Percentiles rank a stretch among this genome's conserved stretches.
These are phyloP conservation scores for Phragmites australis DNA, from an alignment of 176 grass and related monocot genomes.

Conservation along the genomic window DNA sequence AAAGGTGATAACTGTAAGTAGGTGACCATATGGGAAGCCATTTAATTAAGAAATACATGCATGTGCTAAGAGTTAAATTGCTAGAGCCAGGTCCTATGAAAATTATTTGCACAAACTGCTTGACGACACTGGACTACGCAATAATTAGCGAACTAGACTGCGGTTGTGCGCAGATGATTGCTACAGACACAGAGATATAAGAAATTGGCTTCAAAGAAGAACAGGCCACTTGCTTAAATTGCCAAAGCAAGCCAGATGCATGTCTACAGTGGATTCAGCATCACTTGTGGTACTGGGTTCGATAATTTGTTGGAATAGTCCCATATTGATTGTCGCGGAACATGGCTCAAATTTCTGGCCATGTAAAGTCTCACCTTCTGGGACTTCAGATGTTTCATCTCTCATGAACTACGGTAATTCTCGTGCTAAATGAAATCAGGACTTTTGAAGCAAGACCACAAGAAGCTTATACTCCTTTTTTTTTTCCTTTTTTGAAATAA, in stretches of 20 bases:
- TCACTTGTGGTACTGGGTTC: neutral
- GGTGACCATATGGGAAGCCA: neutral
- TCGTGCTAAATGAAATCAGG: neutral
- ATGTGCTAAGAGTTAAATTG: neutral
- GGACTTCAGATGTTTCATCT: neutral
- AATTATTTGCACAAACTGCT: conserved; percentile 2
- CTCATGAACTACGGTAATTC: neutral
- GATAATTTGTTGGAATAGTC: neutral
- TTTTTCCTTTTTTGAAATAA: neutral
- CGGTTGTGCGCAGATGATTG: neutral
- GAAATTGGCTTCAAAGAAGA: neutral
- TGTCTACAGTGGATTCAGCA: conserved; percentile 2
- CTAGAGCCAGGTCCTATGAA: conserved; percentile 13
- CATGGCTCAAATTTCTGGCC: neutral
- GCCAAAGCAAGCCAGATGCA: neutral
- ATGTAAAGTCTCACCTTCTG: neutral
- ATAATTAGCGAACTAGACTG: neutral
- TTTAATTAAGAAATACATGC: neutral
- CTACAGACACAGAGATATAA: neutral
- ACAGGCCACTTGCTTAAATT: neutral
- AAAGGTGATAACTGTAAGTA: conserved; percentile 36
- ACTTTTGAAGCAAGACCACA: neutral
- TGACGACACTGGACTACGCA: neutral
- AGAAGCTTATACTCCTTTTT: neutral
- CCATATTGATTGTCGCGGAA: neutral